Percentiles rank a stretch among this genome's conserved stretches.
Evolutionary conservation across 306 rosid genomes (phyloP).

Genomic region (Begonia fuchsioides): DNA sequence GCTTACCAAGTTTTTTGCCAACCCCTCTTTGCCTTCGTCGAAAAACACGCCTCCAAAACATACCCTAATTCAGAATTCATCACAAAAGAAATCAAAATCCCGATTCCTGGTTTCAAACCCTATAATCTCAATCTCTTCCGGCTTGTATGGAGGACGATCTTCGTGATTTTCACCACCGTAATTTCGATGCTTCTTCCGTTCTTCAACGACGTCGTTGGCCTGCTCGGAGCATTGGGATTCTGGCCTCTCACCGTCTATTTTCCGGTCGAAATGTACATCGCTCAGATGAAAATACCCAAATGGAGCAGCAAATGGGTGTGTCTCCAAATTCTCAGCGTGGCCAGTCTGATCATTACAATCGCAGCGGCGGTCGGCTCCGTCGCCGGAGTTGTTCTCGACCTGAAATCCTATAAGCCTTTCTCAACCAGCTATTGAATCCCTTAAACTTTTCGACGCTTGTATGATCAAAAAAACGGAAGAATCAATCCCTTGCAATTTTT

Average conservation of each 20-base stretch:
- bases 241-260: slow-evolving; percentile 56
- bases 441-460: too few relatives aligned
- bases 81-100: slow-evolving; percentile 22
- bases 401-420: slow-evolving; percentile 37
- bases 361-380: slow-evolving; percentile 51
- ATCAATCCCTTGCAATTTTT: too few relatives aligned
- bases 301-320: slow-evolving; percentile 55
- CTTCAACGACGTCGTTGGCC: slow-evolving; percentile 52
- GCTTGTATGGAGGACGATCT: slow-evolving; percentile 41
- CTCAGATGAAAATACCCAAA: slow-evolving; percentile 38
- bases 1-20: slow-evolving; percentile 63
- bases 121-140: slow-evolving; percentile 44
- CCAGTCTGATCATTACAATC: slow-evolving; percentile 29
- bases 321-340: slow-evolving; percentile 34
- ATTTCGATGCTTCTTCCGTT: slow-evolving; percentile 60
- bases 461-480: too few relatives aligned
- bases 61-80: slow-evolving; percentile 29
- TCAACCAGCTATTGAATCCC: slow-evolving; percentile 7
- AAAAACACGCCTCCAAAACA: slow-evolving; percentile 13
- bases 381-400: slow-evolving; percentile 31
- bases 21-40: slow-evolving; percentile 43
- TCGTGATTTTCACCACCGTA: slow-evolving; percentile 26
- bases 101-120: slow-evolving; percentile 14
- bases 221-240: slow-evolving; percentile 60
- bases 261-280: slow-evolving; percentile 59